phyloP scores from a whole-genome alignment of 2,329 filamentous ascomycete genomes.

The Colletotrichum orchidophilum region DNA sequence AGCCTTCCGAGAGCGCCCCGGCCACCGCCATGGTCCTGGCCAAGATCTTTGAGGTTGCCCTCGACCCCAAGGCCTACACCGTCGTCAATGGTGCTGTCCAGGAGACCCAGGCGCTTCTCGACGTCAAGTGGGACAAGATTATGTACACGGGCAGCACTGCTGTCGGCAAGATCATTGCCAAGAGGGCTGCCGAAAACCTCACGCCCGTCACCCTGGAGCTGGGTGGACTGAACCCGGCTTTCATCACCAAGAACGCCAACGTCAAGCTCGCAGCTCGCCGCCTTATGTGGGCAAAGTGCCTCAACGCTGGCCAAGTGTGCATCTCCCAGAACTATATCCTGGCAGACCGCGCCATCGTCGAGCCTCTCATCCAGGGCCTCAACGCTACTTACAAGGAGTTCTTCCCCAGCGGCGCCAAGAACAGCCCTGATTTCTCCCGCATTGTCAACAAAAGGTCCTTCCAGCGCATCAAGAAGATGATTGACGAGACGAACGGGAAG shows the following conservation, averaged over 20 bases:
- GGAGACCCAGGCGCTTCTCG: constrained; percentile 83
- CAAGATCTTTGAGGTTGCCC: constrained; percentile 77
- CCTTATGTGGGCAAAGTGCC: constrained; percentile 86
- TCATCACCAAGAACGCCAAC: constrained; percentile 86
- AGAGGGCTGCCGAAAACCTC: constrained; percentile 88
- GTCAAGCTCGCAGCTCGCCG: constrained; percentile 82
- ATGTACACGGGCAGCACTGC: constrained; percentile 87
- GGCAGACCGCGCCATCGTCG: constrained; percentile 78
- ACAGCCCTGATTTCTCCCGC: constrained; percentile 80
- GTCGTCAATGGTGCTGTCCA: constrained; percentile 83
- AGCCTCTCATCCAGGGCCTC: constrained; percentile 78
- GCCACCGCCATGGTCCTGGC: constrained; percentile 80
- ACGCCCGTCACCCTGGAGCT: constrained; percentile 92
- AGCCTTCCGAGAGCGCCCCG: constrained; percentile 87
- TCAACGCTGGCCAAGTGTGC: constrained; percentile 92
- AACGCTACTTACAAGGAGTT: constrained; percentile 78
- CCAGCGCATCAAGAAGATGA: constrained; percentile 85
- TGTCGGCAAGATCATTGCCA: constrained; percentile 87
- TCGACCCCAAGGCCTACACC: constrained; percentile 81
- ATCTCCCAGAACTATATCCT: constrained; percentile 93
- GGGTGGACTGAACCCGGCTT: constrained; percentile 90
- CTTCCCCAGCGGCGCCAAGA: constrained; percentile 83
- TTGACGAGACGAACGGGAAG: constrained; percentile 84
- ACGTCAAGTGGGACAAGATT: constrained; percentile 97
- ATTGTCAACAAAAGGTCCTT: constrained; percentile 87